These are phyloP conservation scores for Agarophyton chilense DNA, from an alignment of 23 red algal species.

Conservation along the genomic window DNA sequence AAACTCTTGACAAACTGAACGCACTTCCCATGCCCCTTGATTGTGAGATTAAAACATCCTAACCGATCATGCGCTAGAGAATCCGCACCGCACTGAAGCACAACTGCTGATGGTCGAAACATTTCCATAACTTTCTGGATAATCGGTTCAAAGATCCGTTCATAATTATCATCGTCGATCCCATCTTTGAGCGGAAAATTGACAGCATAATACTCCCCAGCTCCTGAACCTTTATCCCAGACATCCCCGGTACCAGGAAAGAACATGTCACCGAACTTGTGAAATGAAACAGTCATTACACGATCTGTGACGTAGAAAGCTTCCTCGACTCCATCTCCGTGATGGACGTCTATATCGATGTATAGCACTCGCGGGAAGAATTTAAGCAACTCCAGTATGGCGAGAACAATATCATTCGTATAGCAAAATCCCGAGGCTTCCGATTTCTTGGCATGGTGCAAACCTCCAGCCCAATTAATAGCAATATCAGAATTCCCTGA, in stretches of 20 bases:
- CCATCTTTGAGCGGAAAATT: constrained; percentile 98
- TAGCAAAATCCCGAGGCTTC: constrained; percentile 99
- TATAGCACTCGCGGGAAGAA: constrained; percentile 94
- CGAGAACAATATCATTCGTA: constrained; percentile 97
- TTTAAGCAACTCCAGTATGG: constrained; percentile 95
- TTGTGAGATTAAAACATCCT: constrained; percentile 98
- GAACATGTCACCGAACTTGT: constrained; percentile 99
- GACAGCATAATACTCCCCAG: constrained; percentile 94
- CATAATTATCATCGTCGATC: constrained; percentile 92
- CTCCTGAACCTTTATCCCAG: constrained; percentile 92
- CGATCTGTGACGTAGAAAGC: constrained; percentile 99
- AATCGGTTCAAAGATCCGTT: constrained; percentile 84
- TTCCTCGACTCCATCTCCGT: constrained; percentile 99
- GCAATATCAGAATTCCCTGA: constrained; percentile 86
- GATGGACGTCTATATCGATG: constrained; percentile 99
- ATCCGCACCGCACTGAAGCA: constrained; percentile 97
- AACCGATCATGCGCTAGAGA: constrained; percentile 93
- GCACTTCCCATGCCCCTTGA: constrained; percentile 88
- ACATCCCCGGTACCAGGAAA: constrained; percentile 99
- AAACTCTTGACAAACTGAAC: constrained; percentile 91
- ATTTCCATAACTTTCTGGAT: constrained; percentile 91
- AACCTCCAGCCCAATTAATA: constrained; percentile 97
- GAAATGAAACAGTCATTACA: constrained; percentile 97
- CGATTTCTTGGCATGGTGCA: constrained; percentile 99
- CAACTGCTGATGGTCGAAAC: constrained; percentile 93